Evolutionary conservation across 2,329 filamentous ascomycete genomes (phyloP).

Genomic region (Microcera coccophila): DNA sequence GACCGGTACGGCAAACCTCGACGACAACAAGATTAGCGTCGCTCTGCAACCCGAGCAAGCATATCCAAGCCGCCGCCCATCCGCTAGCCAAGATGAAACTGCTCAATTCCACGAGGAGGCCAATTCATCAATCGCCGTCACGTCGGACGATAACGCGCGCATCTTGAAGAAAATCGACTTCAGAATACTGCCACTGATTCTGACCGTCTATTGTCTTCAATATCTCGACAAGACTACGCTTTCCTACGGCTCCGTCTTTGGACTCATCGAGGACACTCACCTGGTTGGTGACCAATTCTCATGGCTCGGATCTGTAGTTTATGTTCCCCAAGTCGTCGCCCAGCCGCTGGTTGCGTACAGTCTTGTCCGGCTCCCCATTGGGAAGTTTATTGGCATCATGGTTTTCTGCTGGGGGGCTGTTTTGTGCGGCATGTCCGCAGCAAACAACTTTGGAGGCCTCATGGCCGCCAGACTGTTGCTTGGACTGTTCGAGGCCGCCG

Average conservation of each 20-base stretch:
- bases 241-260: slow-evolving; percentile 62
- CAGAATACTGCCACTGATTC: slow-evolving; percentile 19
- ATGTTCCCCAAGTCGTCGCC: slow-evolving; percentile 34
- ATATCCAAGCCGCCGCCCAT: not conserved
- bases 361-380: slow-evolving; percentile 51
- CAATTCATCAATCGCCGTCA: slow-evolving; percentile 3
- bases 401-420: slow-evolving; percentile 53
- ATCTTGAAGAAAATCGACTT: slow-evolving; percentile 16
- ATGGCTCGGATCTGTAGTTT: slow-evolving; percentile 53
- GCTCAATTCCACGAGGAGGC: not conserved
- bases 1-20: not conserved
- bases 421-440: slow-evolving; percentile 49
- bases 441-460: slow-evolving; percentile 44
- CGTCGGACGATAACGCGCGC: slow-evolving; percentile 19
- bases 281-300: slow-evolving; percentile 53
- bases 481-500: slow-evolving; percentile 46
- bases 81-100: not conserved
- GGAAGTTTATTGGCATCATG: slow-evolving; percentile 50
- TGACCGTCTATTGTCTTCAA: slow-evolving; percentile 21
- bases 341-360: slow-evolving; percentile 55
- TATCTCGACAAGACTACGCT: slow-evolving; percentile 37
- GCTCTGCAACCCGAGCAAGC: not conserved
- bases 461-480: slow-evolving; percentile 44
- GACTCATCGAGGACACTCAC: slow-evolving; percentile 50
- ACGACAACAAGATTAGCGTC: not conserved